Conservation (phyloP, 75 land plant species). For the Sequoia sempervirens region DNA sequence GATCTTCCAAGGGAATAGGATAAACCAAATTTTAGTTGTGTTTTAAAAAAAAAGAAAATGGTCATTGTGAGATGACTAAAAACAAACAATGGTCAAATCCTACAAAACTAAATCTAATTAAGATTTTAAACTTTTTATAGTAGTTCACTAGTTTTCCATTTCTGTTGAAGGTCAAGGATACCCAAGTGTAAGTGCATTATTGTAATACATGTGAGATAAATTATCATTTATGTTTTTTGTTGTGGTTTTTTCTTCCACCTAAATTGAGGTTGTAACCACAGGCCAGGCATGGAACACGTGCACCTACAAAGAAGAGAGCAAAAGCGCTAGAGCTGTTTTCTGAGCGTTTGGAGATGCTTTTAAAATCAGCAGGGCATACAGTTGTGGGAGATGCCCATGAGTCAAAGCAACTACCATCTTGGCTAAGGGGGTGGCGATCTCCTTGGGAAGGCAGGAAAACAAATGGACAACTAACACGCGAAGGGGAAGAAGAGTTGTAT, state of each 20-base stretch:
- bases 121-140: neutral
- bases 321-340: constrained; percentile 58
- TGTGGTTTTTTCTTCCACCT: neutral
- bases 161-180: neutral
- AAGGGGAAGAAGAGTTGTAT: constrained; percentile 86
- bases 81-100: too few species aligned
- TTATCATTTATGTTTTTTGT: neutral
- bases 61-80: too few species aligned
- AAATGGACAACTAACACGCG: constrained; percentile 67
- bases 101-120: too few species aligned
- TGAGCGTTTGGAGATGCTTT: constrained; percentile 32
- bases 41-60: too few species aligned
- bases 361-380: constrained; percentile 17
- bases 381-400: constrained; percentile 9
- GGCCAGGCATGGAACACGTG: constrained; percentile 95
- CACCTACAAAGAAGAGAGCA: constrained; percentile 84
- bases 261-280: constrained; percentile 15
- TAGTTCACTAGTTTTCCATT: neutral
- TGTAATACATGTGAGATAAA: neutral
- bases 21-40: neutral
- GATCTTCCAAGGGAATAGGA: neutral
- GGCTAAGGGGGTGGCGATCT: constrained; percentile 76
- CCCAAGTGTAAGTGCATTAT: neutral
- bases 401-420: constrained; percentile 39
- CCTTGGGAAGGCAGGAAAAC: constrained; percentile 69